A percentile compares a stretch with the other conserved stretches of the same genome.
Conservation (phyloP, 1,284 basidiomycete species). For the Wallemia mellicola region DNA sequence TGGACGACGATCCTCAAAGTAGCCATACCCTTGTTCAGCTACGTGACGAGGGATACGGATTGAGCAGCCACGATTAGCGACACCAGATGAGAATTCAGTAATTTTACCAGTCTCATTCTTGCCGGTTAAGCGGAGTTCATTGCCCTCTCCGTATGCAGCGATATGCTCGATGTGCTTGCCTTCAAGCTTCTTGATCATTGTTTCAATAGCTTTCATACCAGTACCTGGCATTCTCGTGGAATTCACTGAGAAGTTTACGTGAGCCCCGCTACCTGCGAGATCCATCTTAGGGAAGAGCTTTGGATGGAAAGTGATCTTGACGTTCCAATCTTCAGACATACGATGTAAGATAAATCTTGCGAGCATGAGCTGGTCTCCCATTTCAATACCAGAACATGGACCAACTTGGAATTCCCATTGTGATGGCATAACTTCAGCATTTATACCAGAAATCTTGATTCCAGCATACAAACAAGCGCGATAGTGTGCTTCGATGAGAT, state of each 20-base stretch:
- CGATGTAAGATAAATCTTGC: conserved; percentile 73
- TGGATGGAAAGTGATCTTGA: conserved; percentile 71
- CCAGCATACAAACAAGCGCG: conserved; percentile 69
- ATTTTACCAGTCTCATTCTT: conserved; percentile 94
- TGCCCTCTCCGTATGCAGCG: conserved; percentile 87
- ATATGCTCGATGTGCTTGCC: conserved; percentile 71
- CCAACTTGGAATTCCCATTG: conserved; percentile 99
- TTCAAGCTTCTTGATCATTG: conserved; percentile 65
- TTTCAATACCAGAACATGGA: conserved; percentile 83
- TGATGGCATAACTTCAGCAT: conserved; percentile 98
- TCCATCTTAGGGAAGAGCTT: conserved; percentile 77
- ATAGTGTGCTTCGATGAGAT: conserved; percentile 98
- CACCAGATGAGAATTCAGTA: conserved; percentile 66
- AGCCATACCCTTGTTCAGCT: conserved; percentile 33
- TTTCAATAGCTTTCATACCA: conserved; percentile 79
- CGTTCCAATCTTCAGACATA: conserved; percentile 89
- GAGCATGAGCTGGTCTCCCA: conserved; percentile 98
- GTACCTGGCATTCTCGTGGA: conserved; percentile 60
- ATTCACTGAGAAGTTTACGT: conserved; percentile 40
- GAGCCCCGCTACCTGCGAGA: conserved; percentile 94
- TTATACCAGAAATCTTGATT: conserved; percentile 96
- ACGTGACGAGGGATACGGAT: conserved; percentile 25
- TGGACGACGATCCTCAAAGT: conserved; percentile 83
- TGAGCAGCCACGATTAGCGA: conserved; percentile 92
- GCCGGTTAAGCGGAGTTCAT: conserved; percentile 74